Evolutionary conservation across 441 rosid genomes (phyloP).

Genomic region (Adansonia madagascariensis): DNA sequence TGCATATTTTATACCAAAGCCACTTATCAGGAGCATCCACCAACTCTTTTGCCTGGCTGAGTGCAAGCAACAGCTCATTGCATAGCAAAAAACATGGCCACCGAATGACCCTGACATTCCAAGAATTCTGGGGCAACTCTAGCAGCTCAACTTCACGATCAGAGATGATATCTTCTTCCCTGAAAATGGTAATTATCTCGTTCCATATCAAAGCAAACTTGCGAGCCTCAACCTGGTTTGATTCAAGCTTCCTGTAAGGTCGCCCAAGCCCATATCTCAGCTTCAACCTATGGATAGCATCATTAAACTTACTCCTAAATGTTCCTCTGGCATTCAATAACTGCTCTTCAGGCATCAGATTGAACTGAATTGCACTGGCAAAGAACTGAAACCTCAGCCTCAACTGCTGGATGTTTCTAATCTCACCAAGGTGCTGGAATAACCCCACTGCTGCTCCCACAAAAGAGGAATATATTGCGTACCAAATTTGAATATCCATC

Average conservation of each 20-base stretch:
- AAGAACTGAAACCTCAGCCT: conserved; percentile 88
- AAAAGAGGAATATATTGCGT: conserved; percentile 75
- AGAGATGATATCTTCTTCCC: conserved; percentile 91
- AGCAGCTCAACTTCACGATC: conserved; percentile 76
- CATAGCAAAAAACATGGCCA: conserved; percentile 90
- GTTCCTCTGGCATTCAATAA: conserved; percentile 66
- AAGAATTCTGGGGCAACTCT: conserved; percentile 76
- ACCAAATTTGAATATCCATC: conserved; percentile 93
- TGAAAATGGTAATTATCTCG: conserved; percentile 69
- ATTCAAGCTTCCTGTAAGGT: conserved; percentile 85
- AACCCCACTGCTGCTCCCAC: conserved; percentile 81
- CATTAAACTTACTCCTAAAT: conserved; percentile 66
- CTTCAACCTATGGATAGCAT: conserved; percentile 77
- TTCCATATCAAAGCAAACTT: conserved; percentile 91
- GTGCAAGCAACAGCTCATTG: conserved; percentile 85
- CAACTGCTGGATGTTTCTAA: conserved; percentile 77
- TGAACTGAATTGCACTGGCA: conserved; percentile 89
- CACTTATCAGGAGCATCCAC: conserved; percentile 85
- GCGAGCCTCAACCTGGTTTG: conserved; percentile 80
- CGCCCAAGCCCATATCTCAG: conserved; percentile 87
- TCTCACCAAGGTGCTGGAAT: conserved; percentile 87
- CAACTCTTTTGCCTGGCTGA: conserved; percentile 82
- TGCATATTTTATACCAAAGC: conserved; percentile 84
- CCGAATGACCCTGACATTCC: conserved; percentile 77
- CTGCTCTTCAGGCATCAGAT: conserved; percentile 91